phyloP scores from a whole-genome alignment of 805 yeast species.

The Nakazawaea ernobii region DNA sequence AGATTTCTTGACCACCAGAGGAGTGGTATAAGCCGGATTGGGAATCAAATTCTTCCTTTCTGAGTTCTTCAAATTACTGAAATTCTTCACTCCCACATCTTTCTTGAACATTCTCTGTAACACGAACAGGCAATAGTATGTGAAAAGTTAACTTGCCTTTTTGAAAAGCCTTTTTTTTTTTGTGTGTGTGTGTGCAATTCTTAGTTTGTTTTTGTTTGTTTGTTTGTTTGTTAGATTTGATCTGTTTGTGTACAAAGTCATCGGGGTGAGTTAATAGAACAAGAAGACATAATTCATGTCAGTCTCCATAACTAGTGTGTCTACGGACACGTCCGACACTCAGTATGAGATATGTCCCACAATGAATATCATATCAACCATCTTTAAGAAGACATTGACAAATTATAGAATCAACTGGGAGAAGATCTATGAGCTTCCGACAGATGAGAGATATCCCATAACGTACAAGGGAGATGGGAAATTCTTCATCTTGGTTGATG shows the following conservation, averaged over 20 bases:
- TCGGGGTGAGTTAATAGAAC: too few species aligned
- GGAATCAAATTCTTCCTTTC: conserved; percentile 58
- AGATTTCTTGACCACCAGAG: conserved; percentile 55
- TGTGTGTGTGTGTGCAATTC: too few species aligned
- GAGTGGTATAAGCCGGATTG: conserved; percentile 38
- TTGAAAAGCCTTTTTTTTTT: conserved; percentile 3
- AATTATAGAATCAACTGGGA: conserved; percentile 26
- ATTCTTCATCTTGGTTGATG: conserved; percentile 21
- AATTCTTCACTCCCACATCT: conserved; percentile 57
- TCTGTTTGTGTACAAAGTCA: too few species aligned
- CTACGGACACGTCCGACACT: neutral
- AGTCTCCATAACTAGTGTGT: neutral
- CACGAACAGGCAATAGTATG: neutral
- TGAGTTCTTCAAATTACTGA: conserved; percentile 75
- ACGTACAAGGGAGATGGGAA: conserved; percentile 29
- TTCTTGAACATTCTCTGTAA: conserved; percentile 43
- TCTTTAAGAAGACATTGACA: conserved; percentile 23
- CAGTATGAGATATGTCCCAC: conserved; percentile 22
- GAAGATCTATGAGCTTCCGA: conserved; percentile 22
- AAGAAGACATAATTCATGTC: neutral
- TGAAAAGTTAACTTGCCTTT: neutral
- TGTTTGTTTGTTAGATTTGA: too few species aligned
- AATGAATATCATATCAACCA: conserved; percentile 27
- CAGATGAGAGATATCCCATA: conserved; percentile 11
- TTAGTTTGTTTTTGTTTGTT: too few species aligned